Evolutionary conservation across 768 basidiomycete species (phyloP), one percentile per base, ranked within the genome.

Genomic region (Leccinum barrowsii): DNA sequence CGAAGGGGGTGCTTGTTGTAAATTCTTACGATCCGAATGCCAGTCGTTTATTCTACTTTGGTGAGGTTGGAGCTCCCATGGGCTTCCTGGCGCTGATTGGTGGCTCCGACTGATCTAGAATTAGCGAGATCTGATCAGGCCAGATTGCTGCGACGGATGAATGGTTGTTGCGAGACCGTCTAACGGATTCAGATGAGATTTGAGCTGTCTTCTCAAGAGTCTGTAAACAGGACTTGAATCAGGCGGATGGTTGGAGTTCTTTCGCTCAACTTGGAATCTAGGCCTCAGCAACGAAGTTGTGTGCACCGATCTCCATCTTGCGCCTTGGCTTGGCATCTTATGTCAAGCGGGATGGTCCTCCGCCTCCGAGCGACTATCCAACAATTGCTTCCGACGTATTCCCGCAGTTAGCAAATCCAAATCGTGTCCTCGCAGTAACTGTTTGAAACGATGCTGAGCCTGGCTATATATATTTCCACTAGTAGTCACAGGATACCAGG

Each of bases 11-110:
- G 46, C 6, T 40, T 64, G 59, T 67, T 60, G 49, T 61, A 54
- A 51, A 57, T 53, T 48, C 61, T 59, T 59, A 60, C n/a, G 63
- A 62, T 62, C 54, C 47, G 60, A 65, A 61, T 54, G 50, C n/a
- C 59, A 53, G 26, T 50, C 37, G 7, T 52, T 62, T 52, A 1
- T 24, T 40, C 3, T 52, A 13, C 15, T 30, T 8, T 3, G 6
- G 1, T 15, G 47, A 11, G 42, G 19, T 19, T 11, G 19, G 10
- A 17, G 42, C 21, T 5, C 3, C 3, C 37, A 40, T 8, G 37
- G 35, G 15, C 21, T 12, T 21, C 28, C 8, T 2, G 28, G 28
- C 28, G 28, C 46, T 44, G 19, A 30, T 30, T 30, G 42, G 42
- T 2, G 42, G 19, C 44, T 19, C 19, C 21, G 11, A 19, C 19